Conservation (phyloP, 2,329 filamentous ascomycete genomes). For the Aciculosporium take region DNA sequence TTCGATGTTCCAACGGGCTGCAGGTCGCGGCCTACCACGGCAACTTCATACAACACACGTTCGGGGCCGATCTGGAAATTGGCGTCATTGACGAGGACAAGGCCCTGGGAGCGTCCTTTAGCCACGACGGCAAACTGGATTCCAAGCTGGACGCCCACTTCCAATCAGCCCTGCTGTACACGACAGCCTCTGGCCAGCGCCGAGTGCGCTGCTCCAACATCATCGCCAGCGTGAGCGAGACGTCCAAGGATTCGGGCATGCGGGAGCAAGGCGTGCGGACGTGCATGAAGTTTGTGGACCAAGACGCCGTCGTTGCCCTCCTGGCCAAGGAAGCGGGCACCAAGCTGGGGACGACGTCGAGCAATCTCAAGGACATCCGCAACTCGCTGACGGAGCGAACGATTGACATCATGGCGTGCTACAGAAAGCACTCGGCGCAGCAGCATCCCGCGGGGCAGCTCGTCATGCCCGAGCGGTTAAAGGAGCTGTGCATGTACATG, state of each 20-base stretch:
- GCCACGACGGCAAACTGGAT: constrained; percentile 95
- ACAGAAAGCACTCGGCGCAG: constrained; percentile 78
- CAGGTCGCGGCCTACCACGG: constrained; percentile 91
- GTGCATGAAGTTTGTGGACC: constrained; percentile 83
- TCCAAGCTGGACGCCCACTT: constrained; percentile 94
- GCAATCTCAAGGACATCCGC: constrained; percentile 70
- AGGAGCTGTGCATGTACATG: constrained; percentile 95
- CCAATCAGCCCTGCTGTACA: constrained; percentile 89
- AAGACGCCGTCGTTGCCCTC: constrained; percentile 79
- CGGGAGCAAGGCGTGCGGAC: constrained; percentile 51
- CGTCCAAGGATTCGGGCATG: constrained; percentile 24
- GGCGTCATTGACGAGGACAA: constrained; percentile 89
- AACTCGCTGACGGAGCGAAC: constrained; percentile 76
- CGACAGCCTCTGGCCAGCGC: constrained; percentile 75
- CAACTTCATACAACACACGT: constrained; percentile 91
- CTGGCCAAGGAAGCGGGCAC: constrained; percentile 88
- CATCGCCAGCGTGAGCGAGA: constrained; percentile 80
- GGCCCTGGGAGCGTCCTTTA: constrained; percentile 79
- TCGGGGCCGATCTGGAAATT: constrained; percentile 87
- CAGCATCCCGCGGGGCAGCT: constrained; percentile 84
- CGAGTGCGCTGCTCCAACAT: constrained; percentile 87
- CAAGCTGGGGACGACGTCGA: constrained; percentile 59
- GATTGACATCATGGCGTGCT: constrained; percentile 80
- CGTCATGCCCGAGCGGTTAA: constrained; percentile 87
- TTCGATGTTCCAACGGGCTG: constrained; percentile 89